Evolutionary conservation across 2,329 filamentous ascomycete species (phyloP), one percentile per base, ranked within the genome.

Genomic region (Pseudogymnoascus sp.): DNA sequence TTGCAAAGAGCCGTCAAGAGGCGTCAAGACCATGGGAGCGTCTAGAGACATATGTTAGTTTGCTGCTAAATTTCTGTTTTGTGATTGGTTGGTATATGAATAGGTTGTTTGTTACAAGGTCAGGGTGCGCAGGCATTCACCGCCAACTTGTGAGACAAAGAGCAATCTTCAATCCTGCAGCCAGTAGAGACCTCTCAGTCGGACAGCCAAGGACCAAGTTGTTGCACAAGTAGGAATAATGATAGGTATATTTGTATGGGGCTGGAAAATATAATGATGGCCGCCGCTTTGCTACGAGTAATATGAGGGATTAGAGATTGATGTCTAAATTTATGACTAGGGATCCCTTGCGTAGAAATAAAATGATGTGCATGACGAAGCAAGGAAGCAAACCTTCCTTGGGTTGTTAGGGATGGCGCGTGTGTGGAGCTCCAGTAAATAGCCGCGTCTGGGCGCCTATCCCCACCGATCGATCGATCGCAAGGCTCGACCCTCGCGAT

Each of bases 91-190:
- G 46, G 46, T 18, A 53, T 34, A 28, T 16, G 31, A 34, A 53
- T 53, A 34, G 46, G 46, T 31, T 53, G 46, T 53, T 53, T 53
- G 46, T 53, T 53, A 25, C 25, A 34, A 53, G 46, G 46, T 53
- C 46, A 53, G n/a, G 25, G 46, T 53, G 4, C 5, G 14, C 46
- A 31, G 25, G 25, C 46, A 53, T 53, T 53, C 25, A 31, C 25
- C 23, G 46, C 46, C n/a, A 53, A 18, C 25, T 28, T 31, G 25
- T 53, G 46, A 53, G 46, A 53, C 46, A 53, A 23, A 18, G 23
- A 53, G 46, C 46, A 53, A 53, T 53, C 46, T 53, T 53, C 46
- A 53, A 16, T 34, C 25, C 46, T 53, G n/a, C 25, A 31, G 25
- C 46, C 46, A 31, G 46, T 18, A n/a, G 46, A 53, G 14, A 31